Base-by-base conservation (phyloP, 148 eudicot species). In the Chenopodium quinoa region DNA sequence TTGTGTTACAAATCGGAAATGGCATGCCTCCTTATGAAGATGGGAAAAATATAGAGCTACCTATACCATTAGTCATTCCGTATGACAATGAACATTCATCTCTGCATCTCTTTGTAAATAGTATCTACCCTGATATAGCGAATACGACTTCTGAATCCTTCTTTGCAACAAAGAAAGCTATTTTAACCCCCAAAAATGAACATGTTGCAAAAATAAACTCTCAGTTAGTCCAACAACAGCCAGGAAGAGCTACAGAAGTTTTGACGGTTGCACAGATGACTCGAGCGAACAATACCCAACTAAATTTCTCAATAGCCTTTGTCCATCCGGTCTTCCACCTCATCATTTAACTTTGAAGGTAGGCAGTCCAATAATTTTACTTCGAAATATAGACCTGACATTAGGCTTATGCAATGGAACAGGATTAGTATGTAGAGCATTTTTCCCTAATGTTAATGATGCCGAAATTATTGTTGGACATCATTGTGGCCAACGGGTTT, bases 371-470 rank as follows among this genome's bases (percentile, higher is more conserved):
- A 73, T 73, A 12, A 40, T 40, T 40, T 40, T 40, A 9, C 23
- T 73, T 7, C 56, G 25, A 8, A 73, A 73, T 44, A 5, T 73
- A 8, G 75, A 73, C 20, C 58, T 16, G 0, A 46, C n/a, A 16
- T 22, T 31, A 16, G 75, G 50, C 7, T 4, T 73, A 20, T 73
- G 56, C 46, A 73, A 73, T 5, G 19, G 75, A 12, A 73, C 75
- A 19, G 50, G 16, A 23, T 25, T 50, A 4, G n/a, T 73, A 8
- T 73, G 76, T 6, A 73, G n/a, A 48, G 14, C 20, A 2, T 47
- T 47, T 7, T 73, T 73, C 22, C 76, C 19, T 1, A 73, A 73
- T 46, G 62, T 73, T 23, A 73, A 48, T 12, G 76, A 73, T 48
- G 76, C 62, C 0, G 63, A 74, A 74, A 74, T 48, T 10, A 14